phyloP scores from a whole-genome alignment of 495 filamentous ascomycete genomes.

The Pyronema domesticum region DNA sequence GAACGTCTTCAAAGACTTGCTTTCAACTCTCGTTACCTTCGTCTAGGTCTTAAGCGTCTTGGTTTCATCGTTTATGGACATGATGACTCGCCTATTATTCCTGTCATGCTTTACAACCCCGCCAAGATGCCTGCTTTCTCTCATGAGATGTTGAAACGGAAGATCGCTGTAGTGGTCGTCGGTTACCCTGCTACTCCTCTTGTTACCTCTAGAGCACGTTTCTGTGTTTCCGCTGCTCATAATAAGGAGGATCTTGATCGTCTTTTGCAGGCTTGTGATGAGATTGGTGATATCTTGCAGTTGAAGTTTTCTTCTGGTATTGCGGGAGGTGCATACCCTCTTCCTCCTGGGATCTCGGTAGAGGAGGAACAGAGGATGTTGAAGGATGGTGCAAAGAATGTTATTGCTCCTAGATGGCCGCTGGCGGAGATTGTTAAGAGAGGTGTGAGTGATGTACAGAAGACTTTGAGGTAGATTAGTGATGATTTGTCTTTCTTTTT shows the following conservation, averaged over 20 bases:
- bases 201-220: constrained; percentile 79
- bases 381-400: constrained; percentile 35
- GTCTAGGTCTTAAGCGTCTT: constrained; percentile 87
- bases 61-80: constrained; percentile 94
- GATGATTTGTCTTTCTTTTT: too few species aligned
- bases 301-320: constrained; percentile 91
- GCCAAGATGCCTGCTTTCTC: constrained; percentile 96
- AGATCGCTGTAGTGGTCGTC: constrained; percentile 96
- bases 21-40: constrained; percentile 96
- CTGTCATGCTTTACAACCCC: constrained; percentile 82
- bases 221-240: constrained; percentile 90
- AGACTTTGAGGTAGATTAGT: constrained; percentile 38
- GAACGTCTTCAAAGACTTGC: constrained; percentile 89
- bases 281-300: constrained; percentile 79
- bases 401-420: constrained; percentile 60
- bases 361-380: constrained; percentile 57
- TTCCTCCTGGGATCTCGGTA: constrained; percentile 46
- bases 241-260: constrained; percentile 96
- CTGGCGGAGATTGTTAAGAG: constrained; percentile 61
- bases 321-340: constrained; percentile 65
- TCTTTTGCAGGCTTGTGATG: constrained; percentile 73
- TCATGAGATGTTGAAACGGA: constrained; percentile 91
- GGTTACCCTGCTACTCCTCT: constrained; percentile 96
- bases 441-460: constrained; percentile 64
- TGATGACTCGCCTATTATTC: constrained; percentile 95